These are phyloP conservation scores for Neurospora sp. DNA, from an alignment of 495 filamentous ascomycete species.

Conservation along the genomic window DNA sequence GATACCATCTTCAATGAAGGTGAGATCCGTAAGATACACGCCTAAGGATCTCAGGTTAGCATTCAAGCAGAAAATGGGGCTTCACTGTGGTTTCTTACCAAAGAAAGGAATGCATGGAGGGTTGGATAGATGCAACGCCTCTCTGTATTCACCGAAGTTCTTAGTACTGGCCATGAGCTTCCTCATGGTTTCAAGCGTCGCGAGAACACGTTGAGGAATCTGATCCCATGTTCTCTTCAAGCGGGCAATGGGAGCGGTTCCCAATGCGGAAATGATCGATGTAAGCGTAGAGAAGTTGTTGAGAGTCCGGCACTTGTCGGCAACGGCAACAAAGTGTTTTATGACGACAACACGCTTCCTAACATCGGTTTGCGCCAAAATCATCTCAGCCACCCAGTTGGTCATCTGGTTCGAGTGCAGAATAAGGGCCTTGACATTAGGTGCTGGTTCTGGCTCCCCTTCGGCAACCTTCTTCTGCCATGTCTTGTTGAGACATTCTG, in stretches of 20 bases:
- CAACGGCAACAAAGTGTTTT: constrained; percentile 94
- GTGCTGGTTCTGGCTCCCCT: constrained; percentile 77
- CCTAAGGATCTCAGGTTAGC: constrained; percentile 37
- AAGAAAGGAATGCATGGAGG: constrained; percentile 98
- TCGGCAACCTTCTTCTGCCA: constrained; percentile 90
- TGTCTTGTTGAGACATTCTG: constrained; percentile 94
- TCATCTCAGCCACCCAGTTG: constrained; percentile 99
- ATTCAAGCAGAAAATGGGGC: constrained; percentile 3
- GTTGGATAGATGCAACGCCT: constrained; percentile 82
- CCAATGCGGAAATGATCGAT: constrained; percentile 94
- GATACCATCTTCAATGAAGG: constrained; percentile 98
- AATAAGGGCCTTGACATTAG: constrained; percentile 92
- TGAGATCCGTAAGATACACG: constrained; percentile 94
- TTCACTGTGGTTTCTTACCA: constrained; percentile 45
- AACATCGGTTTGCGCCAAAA: constrained; percentile 82
- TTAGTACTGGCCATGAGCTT: constrained; percentile 94
- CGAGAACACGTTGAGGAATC: constrained; percentile 71
- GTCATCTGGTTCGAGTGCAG: constrained; percentile 96
- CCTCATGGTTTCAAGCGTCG: constrained; percentile 79
- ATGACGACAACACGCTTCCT: constrained; percentile 95
- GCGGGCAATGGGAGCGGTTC: constrained; percentile 88
- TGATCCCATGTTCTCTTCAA: constrained; percentile 91
- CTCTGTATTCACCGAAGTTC: constrained; percentile 95
- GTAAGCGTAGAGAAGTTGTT: constrained; percentile 98
- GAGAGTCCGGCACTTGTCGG: constrained; percentile 89